phyloP scores from a whole-genome alignment of 2,329 filamentous ascomycete species.

The Stachybotrys chartarum region DNA sequence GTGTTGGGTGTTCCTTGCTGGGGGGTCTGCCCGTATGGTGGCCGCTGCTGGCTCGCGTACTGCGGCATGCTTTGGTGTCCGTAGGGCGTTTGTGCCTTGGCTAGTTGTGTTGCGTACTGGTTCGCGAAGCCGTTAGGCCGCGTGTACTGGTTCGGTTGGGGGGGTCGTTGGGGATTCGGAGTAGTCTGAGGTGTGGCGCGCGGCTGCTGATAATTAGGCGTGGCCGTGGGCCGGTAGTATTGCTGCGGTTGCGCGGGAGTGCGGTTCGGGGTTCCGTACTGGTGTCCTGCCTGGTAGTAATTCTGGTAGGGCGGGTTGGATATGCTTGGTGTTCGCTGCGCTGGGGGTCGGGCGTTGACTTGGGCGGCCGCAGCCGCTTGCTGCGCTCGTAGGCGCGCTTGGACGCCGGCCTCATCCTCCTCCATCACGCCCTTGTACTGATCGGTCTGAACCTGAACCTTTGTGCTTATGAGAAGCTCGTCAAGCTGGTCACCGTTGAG shows the following conservation, averaged over 20 bases:
- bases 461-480: constrained; percentile 74
- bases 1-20: constrained; percentile 32
- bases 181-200: constrained; percentile 23
- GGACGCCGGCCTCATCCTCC: constrained; percentile 63
- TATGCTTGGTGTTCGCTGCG: constrained; percentile 29
- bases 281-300: constrained; percentile 34
- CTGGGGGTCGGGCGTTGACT: constrained; percentile 25
- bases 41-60: constrained; percentile 39
- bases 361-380: constrained; percentile 26
- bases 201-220: constrained; percentile 36
- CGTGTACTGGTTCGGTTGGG: constrained; percentile 41
- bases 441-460: constrained; percentile 63
- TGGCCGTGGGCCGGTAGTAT: constrained; percentile 31
- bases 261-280: constrained; percentile 41
- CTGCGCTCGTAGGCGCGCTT: constrained; percentile 38
- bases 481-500: constrained; percentile 80
- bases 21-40: constrained; percentile 33
- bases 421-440: constrained; percentile 77
- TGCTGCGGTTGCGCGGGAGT: constrained; percentile 36
- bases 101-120: constrained; percentile 41
- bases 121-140: constrained; percentile 39
- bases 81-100: constrained; percentile 45
- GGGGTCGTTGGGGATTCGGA: constrained; percentile 24
- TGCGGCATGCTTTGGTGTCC: constrained; percentile 43
- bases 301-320: constrained; percentile 31